These are phyloP conservation scores for Dicorynia guianensis DNA, from an alignment of 306 rosid species.

Conservation along the genomic window DNA sequence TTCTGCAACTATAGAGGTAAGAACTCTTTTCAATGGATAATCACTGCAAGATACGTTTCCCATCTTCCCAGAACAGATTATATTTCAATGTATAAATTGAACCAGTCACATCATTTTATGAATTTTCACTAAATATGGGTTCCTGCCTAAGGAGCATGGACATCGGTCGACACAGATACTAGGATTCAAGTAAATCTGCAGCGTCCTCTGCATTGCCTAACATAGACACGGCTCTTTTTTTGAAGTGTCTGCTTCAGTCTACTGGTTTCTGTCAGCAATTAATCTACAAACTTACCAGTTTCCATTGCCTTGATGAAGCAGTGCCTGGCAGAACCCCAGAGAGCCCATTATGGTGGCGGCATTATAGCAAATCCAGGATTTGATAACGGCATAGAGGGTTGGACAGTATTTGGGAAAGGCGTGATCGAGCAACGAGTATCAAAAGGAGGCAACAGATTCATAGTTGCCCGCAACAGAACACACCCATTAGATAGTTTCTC, in stretches of 20 bases:
- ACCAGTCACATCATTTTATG: background rate
- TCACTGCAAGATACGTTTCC: background rate
- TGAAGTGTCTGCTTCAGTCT: background rate
- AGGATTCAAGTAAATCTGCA: too few relatives aligned
- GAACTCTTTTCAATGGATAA: conserved; percentile 18
- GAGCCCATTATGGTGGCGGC: conserved; percentile 78
- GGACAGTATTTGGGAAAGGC: conserved; percentile 68
- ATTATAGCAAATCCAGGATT: conserved; percentile 78
- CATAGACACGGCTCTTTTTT: too few relatives aligned
- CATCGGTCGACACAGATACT: too few relatives aligned
- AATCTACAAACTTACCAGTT: background rate
- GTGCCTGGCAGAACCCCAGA: conserved; percentile 70
- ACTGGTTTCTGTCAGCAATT: background rate
- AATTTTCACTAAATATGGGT: background rate
- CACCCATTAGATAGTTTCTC: conserved; percentile 61
- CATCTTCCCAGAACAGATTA: background rate
- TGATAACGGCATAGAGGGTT: conserved; percentile 60
- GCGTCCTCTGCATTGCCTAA: too few relatives aligned
- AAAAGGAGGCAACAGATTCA: conserved; percentile 67
- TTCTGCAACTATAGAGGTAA: conserved; percentile 71
- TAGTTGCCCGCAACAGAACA: conserved; percentile 57
- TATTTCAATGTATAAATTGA: background rate
- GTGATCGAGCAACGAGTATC: conserved; percentile 53
- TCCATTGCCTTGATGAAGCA: conserved; percentile 43
- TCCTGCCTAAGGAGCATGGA: too few relatives aligned